Percentiles rank a stretch among this genome's conserved stretches.
Evolutionary conservation across 2,329 filamentous ascomycete species (phyloP).

Genomic region (Delphinella strobiligena): DNA sequence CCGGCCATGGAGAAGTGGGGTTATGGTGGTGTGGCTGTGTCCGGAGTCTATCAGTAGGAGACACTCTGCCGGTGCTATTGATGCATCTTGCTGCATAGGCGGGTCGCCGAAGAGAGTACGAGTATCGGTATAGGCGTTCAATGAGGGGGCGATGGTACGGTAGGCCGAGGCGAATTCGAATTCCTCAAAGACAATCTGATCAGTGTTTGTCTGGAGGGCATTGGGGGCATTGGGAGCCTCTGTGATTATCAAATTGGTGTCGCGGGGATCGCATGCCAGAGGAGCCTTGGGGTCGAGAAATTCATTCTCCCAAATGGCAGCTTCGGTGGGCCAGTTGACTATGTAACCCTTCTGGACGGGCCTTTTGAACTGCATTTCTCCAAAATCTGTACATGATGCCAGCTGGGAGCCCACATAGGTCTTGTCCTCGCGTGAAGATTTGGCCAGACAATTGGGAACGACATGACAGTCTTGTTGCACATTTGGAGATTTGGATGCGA

Average conservation of each 20-base stretch:
- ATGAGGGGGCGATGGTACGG: conserved; percentile 56
- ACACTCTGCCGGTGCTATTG: conserved; percentile 41
- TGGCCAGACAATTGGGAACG: conserved; percentile 81
- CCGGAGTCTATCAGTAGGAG: conserved; percentile 83
- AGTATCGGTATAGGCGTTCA: conserved; percentile 75
- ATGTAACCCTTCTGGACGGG: conserved; percentile 92
- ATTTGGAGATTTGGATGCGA: conserved; percentile 30
- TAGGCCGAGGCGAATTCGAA: conserved; percentile 86
- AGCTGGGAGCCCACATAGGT: conserved; percentile 72
- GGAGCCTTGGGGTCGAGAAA: conserved; percentile 31
- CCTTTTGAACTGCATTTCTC: conserved; percentile 73
- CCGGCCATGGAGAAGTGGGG: conserved; percentile 69
- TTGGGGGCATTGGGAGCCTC: conserved; percentile 78
- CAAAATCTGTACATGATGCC: conserved; percentile 71
- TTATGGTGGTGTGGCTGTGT: conserved; percentile 86
- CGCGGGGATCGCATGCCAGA: conserved; percentile 54
- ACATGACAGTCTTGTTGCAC: conserved; percentile 46
- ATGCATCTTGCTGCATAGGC: neutral
- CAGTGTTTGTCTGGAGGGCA: conserved; percentile 74
- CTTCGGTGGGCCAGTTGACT: conserved; percentile 93
- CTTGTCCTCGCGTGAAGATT: conserved; percentile 61
- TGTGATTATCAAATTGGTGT: conserved; percentile 73
- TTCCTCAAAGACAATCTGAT: conserved; percentile 96
- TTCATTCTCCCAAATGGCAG: conserved; percentile 87
- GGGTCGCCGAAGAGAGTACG: conserved; percentile 53